phyloP scores from a whole-genome alignment of 169 alveolate species.

The Eimeria acervulina region DNA sequence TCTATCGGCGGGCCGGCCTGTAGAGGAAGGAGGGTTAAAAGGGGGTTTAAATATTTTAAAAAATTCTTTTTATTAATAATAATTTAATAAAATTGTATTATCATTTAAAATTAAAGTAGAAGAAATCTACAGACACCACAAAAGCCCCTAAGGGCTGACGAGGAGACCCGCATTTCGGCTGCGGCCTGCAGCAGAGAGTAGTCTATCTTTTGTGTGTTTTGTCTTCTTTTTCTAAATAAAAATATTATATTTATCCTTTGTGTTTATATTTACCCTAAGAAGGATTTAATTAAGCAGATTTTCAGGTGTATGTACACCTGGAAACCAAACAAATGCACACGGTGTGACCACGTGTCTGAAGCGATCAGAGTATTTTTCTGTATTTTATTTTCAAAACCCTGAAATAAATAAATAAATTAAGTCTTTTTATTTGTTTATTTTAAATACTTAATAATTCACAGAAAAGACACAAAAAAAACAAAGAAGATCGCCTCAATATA shows the following conservation, averaged over 20 bases:
- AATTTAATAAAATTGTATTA: background rate
- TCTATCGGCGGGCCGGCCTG: background rate
- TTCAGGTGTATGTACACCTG: background rate
- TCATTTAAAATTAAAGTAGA: background rate
- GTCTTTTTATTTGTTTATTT: too few relatives aligned
- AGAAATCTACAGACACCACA: background rate
- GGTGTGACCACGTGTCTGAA: background rate
- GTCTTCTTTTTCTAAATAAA: background rate
- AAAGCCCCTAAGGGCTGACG: background rate
- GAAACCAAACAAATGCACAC: background rate
- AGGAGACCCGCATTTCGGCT: background rate
- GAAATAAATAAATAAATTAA: background rate
- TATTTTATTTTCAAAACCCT: too few relatives aligned
- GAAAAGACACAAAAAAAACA: too few relatives aligned
- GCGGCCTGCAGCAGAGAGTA: background rate
- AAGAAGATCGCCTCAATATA: background rate
- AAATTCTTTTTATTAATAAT: too few relatives aligned
- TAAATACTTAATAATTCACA: too few relatives aligned
- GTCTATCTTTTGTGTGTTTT: background rate
- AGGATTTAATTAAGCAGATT: background rate
- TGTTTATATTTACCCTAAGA: background rate
- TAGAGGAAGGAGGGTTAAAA: background rate
- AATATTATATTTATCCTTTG: background rate
- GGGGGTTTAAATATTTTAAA: background rate
- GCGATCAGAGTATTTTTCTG: background rate